Base-by-base conservation (phyloP, 2,329 filamentous ascomycete species). In the Lasiodiplodia sp. region DNA sequence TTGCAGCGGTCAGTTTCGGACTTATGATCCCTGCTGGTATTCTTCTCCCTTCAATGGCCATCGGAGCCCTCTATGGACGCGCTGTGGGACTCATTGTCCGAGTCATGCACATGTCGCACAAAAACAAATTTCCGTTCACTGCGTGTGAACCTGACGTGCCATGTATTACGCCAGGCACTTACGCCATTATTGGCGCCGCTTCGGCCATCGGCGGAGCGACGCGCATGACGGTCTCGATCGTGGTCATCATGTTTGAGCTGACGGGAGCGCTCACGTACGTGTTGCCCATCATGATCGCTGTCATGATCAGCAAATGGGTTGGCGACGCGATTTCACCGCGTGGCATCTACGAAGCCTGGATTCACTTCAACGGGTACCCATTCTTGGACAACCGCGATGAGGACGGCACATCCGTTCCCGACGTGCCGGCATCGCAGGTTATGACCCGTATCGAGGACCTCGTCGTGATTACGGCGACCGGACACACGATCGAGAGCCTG, bases 241-340 rank as follows among this genome's bases (percentile, higher is more conserved):
- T 99, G 4, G 96, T 98, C 75, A 99, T 99, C 82, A 97, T 97
- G 92, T 99, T 99, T 76, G 96, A 99, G 83, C 90, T 99, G 68
- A 99, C 96, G 0, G 96, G 96, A 65, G 96, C 96, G 1, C 86
- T 99, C 34, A 97, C 94, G 0, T 98, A 98, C 77, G 95, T 99
- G 60, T 88, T 99, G 8, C 96, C 96, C 67, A 99, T 98, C 79
- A 99, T 99, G 96, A 92, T 99, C 72, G 94, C 94, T 53, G 96
- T 99, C 76, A 97, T 99, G 94, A 87, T 98, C 55, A 92, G 92
- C 71, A 99, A 99, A 83, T 99, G 96, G 96, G 93, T 97, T 31
- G 96, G 94, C 75, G 96, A 99, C 79, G 95, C 94, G 62, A 94
- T 99, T 79, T 94, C 93, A 31, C 92, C 93, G 68, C 89, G 91